Evolutionary conservation across 768 basidiomycete species (phyloP), one percentile per base, ranked within the genome.

Genomic region (Pholiota conissans): DNA sequence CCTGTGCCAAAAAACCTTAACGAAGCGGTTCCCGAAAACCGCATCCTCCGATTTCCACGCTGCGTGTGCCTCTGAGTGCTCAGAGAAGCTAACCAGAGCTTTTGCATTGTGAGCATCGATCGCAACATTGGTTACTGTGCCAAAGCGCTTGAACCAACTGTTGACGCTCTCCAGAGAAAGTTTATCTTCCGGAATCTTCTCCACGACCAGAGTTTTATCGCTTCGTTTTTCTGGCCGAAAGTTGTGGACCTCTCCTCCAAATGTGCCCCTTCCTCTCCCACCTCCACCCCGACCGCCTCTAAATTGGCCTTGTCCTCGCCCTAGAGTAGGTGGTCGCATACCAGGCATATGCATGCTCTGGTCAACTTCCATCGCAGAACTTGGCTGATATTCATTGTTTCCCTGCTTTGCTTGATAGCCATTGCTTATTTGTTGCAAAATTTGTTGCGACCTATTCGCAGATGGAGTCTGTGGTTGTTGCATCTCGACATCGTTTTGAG

Each of bases 21-120:
- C 95, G 70, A 97, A 97, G 49, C 95, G 85, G 64, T 95, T 95
- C 10, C 85, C 86, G 66, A 97, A 97, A 13, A 97, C 89, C n/a
- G 95, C 93, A 61, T 96, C 93, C 71, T 95, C 91, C 24, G 87
- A 86, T 70, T 91, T 92, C 91, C 95, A 94, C 1, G 95, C 95
- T 11, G 84, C 82, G 65, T 89, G 85, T 0, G 95, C 95, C 65
- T 95, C 90, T 20, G 82, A 83, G 68, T 95, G 93, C 8, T 79
- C 83, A 30, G 84, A 79, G 72, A 97, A 98, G 62, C 90, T 93
- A 61, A 98, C 90, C 49, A 98, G 74, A 0, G 94, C 94, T 69
- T 95, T 93, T 45, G 84, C 81, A 45, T 78, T 83, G 18, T 73
- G 68, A n/a, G 75, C 74, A 69, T 98, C 94, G 49, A 97, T 84